Evolutionary conservation across 495 filamentous ascomycete species (phyloP), one percentile per base, ranked within the genome.

Genomic region (Gamarada debralockiae): DNA sequence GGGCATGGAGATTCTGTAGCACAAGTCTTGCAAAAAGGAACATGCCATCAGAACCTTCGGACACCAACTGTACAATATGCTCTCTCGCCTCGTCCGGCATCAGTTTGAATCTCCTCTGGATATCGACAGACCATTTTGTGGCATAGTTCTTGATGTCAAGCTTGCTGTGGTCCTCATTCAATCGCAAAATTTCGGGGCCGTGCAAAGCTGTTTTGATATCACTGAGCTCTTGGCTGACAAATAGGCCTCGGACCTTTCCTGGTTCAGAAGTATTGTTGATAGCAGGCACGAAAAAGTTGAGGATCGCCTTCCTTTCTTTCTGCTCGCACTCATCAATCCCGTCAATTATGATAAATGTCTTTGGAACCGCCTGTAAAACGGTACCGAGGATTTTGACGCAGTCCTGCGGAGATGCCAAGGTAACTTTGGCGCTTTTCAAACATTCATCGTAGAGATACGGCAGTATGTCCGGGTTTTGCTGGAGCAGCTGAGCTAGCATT

Each of bases 11-110:
- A 48, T 77, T 70, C 14, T 67, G 48, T 42, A 75, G 63, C 2
- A 73, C 70, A 21, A 79, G 59, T 17, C 60, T 62, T n/a, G 72
- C 71, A 52, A 67, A 79, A 2, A 79, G 58, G 58, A 77, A 79
- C 72, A 77, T 77, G 56, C 55, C 59, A 43, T 61, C 3, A 36
- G 66, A 55, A 49, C 62, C 47, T 8, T 56, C 23, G 43, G 56
- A 55, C 20, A 63, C 64, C 18, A 21, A 25, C 33, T 58, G 24
- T 14, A 53, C 38, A 18, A 68, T 53, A 12, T 55, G 27, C 10
- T 57, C 42, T 15, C 50, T 47, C 31, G 58, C 47, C 3, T 55
- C 27, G 17, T 55, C 48, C 18, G 41, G 12, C 36, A 40, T 27
- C 27, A 69, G 23, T 1, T 51, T 49, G 24, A 65, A 69, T 50